Base-by-base conservation (phyloP, 2,329 filamentous ascomycete genomes). In the Immersiporthe knoxdaviesiana region DNA sequence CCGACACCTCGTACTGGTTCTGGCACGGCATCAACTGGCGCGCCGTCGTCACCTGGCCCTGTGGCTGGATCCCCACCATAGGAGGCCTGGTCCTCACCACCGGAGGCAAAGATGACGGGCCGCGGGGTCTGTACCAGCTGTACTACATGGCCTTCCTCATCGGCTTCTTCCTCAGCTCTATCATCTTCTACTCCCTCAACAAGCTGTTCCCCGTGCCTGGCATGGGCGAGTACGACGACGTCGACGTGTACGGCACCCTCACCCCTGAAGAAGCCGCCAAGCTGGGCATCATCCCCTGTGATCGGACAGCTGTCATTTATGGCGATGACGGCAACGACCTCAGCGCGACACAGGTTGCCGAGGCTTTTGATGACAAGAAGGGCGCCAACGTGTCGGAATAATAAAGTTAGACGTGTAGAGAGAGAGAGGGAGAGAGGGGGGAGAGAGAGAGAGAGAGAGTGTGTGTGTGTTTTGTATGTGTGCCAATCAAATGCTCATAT, bases 121-220 rank as follows among this genome's bases (percentile, higher is more conserved):
- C 81, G 3, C 75, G 75, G 39, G 75, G 74, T 3, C 70, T 83
- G 47, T 79, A 79, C n/a, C 76, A 84, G 72, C 71, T 84, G 24
- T 84, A 84, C 71, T 84, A 81, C 68, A 81, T 82, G 76, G 81
- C 83, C 0, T 84, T 84, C 69, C 77, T 84, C 16, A 76, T 83
- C 21, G 83, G 80, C 7, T 82, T 82, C 73, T 81, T 80, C 66
- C 77, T 78, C 37, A 81, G 79, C 44, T 72, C 63, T 0, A 68
- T 59, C 5, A 68, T 76, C 21, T 77, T 77, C 69, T 72, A 73
- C 74, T 73, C 54, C 58, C 75, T 70, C 18, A 84, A 83, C 67
- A 70, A 77, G 21, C 18, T 81, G 24, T 84, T 81, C 61, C 82
- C 82, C 0, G 75, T 80, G 2, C 54, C 66, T 1, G 78, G 79